Percentiles rank a stretch among this genome's conserved stretches.
phyloP scores from a whole-genome alignment of 768 basidiomycete genomes.

The Royoungia palumana region DNA sequence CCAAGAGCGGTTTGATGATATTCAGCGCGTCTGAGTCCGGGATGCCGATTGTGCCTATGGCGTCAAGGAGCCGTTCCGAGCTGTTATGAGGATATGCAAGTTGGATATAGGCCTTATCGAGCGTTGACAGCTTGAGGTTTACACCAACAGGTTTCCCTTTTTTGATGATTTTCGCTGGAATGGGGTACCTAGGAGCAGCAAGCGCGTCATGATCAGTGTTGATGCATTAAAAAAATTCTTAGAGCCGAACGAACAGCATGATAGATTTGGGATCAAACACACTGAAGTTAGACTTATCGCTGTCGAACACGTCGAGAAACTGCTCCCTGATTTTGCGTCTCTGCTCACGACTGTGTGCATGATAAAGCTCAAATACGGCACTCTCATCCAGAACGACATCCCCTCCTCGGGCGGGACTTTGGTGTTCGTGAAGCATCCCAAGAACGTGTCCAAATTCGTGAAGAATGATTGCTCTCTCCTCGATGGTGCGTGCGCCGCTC shows the following conservation, averaged over 20 bases:
- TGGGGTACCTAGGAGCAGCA: not conserved
- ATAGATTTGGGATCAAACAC: not conserved
- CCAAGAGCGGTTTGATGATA: no score
- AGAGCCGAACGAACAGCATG: not conserved
- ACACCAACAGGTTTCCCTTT: not conserved
- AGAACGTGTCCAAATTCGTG: slow-evolving; percentile 17
- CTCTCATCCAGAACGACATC: not conserved
- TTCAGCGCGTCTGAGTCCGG: no score
- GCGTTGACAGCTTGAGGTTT: not conserved
- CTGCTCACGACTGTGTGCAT: not conserved
- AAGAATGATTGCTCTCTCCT: slow-evolving; percentile 8
- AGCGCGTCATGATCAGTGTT: not conserved
- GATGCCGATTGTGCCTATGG: no score
- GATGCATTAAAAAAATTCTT: not conserved
- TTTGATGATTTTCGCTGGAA: not conserved
- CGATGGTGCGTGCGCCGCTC: not conserved
- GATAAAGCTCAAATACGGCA: not conserved
- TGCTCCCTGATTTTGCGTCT: not conserved
- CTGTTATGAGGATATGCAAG: not conserved
- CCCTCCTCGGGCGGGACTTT: slow-evolving; percentile 8
- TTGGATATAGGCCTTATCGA: not conserved
- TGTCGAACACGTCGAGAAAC: not conserved
- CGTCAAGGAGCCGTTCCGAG: no score
- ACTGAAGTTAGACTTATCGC: not conserved
- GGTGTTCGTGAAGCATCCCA: slow-evolving; percentile 13